Conservation (phyloP, 805 yeast species). For the Candida dendrica region DNA sequence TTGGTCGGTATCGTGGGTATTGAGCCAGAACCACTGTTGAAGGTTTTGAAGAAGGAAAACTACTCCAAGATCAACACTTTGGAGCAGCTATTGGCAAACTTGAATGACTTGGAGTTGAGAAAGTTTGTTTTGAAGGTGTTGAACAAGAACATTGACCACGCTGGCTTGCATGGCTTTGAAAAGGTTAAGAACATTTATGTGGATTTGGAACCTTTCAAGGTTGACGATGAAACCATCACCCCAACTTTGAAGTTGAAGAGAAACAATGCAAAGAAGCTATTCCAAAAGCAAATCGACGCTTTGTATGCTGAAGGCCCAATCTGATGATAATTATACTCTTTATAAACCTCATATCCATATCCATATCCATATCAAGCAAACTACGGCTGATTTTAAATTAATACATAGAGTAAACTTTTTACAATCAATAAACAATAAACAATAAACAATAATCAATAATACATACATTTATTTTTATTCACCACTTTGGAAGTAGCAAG, state of each 20-base stretch:
- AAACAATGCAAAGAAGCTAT: slow-evolving; percentile 46
- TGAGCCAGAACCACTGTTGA: slow-evolving; percentile 34
- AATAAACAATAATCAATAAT: no score
- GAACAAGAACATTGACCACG: slow-evolving; percentile 27
- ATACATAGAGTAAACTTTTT: no score
- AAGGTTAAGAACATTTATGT: slow-evolving; percentile 39
- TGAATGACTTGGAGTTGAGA: slow-evolving; percentile 27
- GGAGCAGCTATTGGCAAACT: slow-evolving; percentile 14
- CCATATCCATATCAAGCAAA: no score
- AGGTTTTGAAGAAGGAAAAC: slow-evolving; percentile 8
- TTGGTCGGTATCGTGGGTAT: slow-evolving; percentile 60
- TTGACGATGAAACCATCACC: slow-evolving; percentile 47
- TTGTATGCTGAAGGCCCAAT: slow-evolving; percentile 37
- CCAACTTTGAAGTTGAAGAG: slow-evolving; percentile 49
- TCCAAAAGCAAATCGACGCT: slow-evolving; percentile 29
- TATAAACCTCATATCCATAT: no score
- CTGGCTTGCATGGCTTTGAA: slow-evolving; percentile 43
- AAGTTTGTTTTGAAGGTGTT: slow-evolving; percentile 28
- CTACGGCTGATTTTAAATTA: no score
- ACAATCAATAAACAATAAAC: no score
- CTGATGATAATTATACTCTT: no score
- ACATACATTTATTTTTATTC: slow-evolving; percentile 2
- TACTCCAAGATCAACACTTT: slow-evolving; percentile 11
- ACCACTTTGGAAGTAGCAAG: slow-evolving; percentile 32
- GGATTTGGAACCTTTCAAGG: slow-evolving; percentile 44